Base-by-base conservation (phyloP, 148 eudicot species). In the Camellia lanceoleosa region DNA sequence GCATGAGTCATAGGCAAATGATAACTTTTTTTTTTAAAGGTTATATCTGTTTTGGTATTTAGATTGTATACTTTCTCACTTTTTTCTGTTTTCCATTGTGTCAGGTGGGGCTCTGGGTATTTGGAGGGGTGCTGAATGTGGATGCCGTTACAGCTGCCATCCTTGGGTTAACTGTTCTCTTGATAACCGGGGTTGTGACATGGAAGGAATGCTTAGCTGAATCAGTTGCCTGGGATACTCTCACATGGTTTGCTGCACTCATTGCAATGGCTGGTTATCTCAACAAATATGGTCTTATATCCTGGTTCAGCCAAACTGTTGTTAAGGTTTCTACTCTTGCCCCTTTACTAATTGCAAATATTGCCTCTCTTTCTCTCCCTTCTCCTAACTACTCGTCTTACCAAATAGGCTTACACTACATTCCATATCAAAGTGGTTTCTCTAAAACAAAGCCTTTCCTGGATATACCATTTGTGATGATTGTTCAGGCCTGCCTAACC, bases 181-280 rank as follows among this genome's bases (percentile, higher is more conserved):
- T 95, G 52, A 76, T 92, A 59, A 89, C 91, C 16, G 99, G 99
- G 67, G 99, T 95, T 83, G 94, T 95, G 64, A 93, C 99, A 80
- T 95, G 97, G 97, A 92, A 93, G 85, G 99, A 93, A 77, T 95
- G 99, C 87, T 80, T 96, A 70, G 91, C 89, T 56, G 98, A 93
- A 87, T 72, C 95, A n/a, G 98, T 96, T 82, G 98, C 99, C 4
- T 93, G 99, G 98, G 98, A 93, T 83, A 93, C 98, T 69, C 97
- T 95, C 30, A 95, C 97, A 13, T 95, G 97, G 97, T 95, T 93
- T 78, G 97, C 97, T 76, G 99, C 99, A 2, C 94, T 95, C 10
- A 95, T 95, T 81, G 99, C 99, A 65, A 95, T 95, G 99, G 99
- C 99, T 87, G 97, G 97, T n/a, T 95, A 95, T 87, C 93, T 95